phyloP scores from a whole-genome alignment of 1,139 yeast species.

The Debaryomyces udenii region DNA sequence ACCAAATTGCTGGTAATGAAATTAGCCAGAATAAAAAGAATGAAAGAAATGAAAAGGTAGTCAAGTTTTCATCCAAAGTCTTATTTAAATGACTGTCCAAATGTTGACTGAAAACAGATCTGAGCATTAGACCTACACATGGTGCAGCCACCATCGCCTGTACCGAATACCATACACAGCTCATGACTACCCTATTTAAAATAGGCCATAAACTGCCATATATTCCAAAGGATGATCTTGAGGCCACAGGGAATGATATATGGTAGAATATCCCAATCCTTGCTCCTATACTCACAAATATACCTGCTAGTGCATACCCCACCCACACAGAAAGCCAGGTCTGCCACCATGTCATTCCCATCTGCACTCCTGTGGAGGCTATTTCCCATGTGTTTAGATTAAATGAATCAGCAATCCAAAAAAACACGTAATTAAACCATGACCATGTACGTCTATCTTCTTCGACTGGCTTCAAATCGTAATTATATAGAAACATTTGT shows the following conservation, averaged over 20 bases:
- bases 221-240: constrained; percentile 74
- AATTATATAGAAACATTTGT: constrained; percentile 66
- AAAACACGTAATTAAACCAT: constrained; percentile 76
- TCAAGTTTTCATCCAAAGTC: constrained; percentile 50
- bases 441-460: constrained; percentile 70
- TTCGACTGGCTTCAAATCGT: constrained; percentile 79
- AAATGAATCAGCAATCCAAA: constrained; percentile 88
- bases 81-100: constrained; percentile 47
- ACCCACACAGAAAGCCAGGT: constrained; percentile 86
- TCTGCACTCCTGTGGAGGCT: constrained; percentile 77
- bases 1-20: constrained; percentile 76
- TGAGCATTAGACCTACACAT: constrained; percentile 65
- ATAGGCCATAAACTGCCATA: constrained; percentile 83
- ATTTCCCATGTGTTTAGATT: constrained; percentile 91
- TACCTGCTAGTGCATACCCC: constrained; percentile 63
- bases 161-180: constrained; percentile 83
- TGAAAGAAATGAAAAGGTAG: constrained; percentile 69
- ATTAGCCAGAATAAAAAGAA: constrained; percentile 80
- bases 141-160: constrained; percentile 84
- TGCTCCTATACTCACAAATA: constrained; percentile 64
- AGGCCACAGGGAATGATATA: constrained; percentile 75
- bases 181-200: constrained; percentile 78
- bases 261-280: constrained; percentile 76
- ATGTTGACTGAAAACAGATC: constrained; percentile 66
- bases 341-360: constrained; percentile 81